Evolutionary conservation across 495 filamentous ascomycete species (phyloP), one percentile per base, ranked within the genome.

Genomic region (Neohortaea acidophila): DNA sequence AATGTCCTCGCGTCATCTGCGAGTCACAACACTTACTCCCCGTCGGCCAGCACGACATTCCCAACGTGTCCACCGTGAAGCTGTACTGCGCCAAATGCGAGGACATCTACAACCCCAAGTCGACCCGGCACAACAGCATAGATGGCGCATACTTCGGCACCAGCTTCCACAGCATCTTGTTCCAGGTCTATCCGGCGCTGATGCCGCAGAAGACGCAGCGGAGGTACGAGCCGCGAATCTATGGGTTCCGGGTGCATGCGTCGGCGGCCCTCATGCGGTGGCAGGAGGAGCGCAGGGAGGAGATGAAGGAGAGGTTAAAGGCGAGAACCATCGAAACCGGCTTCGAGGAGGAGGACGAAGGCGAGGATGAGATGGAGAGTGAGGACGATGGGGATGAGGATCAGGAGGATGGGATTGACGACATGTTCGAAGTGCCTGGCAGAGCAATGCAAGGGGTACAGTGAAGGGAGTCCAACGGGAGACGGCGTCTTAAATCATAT

Each of bases 61-160:
- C 89, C 21, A 78, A 81, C 57, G 63, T 71, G 47, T 87, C 82
- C 52, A 74, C 86, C 9, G 91, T 93, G 34, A 94, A 94, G 56
- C 78, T 99, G 29, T 96, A 91, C 69, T 99, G 89, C 61, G 76
- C 81, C 14, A 81, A 82, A 44, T 99, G 89, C 66, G 89, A 99
- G 65, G 89, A 99, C 53, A 74, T 93, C 39, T 99, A 99, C 69
- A 94, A 94, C 59, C 89, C 89, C 22, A 99, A 99, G 61, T 96
- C 89, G 4, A 89, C 86, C 10, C 84, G 89, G 33, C 89, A 99
- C 58, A 80, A 82, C 29, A 69, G 75, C 33, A 94, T 99, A 56
- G 89, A 99, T 57, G 89, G 89, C 38, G 89, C 89, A 39, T 97
- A 96, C 67, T 97, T 96, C 39, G 89, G 91, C 38, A 83, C 89